These are phyloP conservation scores for Sclerotinia borealis DNA, from an alignment of 2,329 filamentous ascomycete species.

Conservation along the genomic window DNA sequence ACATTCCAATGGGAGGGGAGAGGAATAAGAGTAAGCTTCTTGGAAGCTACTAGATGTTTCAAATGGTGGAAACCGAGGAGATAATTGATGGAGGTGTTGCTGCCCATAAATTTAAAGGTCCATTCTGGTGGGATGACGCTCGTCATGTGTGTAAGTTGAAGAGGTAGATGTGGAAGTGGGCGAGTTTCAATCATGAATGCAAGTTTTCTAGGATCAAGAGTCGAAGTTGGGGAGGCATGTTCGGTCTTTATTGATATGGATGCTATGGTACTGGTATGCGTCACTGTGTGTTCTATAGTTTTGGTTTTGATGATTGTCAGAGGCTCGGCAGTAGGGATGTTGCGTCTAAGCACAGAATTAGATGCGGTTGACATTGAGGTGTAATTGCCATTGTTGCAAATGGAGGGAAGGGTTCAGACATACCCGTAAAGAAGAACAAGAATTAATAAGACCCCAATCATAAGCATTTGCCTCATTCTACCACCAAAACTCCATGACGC, in stretches of 20 bases:
- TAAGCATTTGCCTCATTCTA: neutral
- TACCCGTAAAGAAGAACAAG: slow-evolving; percentile 5
- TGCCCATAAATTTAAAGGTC: slow-evolving; percentile 51
- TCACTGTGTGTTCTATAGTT: neutral
- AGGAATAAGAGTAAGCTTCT: slow-evolving; percentile 9
- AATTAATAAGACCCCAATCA: neutral
- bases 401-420: neutral
- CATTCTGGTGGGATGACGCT: slow-evolving; percentile 51
- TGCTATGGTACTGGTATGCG: neutral
- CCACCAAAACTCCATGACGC: neutral
- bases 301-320: neutral
- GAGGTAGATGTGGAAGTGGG: slow-evolving; percentile 43
- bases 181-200: slow-evolving; percentile 52
- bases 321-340: neutral
- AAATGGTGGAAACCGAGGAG: slow-evolving; percentile 38
- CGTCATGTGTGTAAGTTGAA: slow-evolving; percentile 51
- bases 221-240: slow-evolving; percentile 18
- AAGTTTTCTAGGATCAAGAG: slow-evolving; percentile 34
- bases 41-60: slow-evolving; percentile 33
- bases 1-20: slow-evolving; percentile 18
- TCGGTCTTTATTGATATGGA: slow-evolving; percentile 1
- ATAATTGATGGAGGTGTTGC: slow-evolving; percentile 36
- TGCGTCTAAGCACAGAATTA: neutral
- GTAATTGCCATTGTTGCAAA: too few relatives aligned
- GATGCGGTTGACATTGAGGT: too few relatives aligned